phyloP scores from a whole-genome alignment of 2,329 filamentous ascomycete species.

The Furcasterigmium furcatum region DNA sequence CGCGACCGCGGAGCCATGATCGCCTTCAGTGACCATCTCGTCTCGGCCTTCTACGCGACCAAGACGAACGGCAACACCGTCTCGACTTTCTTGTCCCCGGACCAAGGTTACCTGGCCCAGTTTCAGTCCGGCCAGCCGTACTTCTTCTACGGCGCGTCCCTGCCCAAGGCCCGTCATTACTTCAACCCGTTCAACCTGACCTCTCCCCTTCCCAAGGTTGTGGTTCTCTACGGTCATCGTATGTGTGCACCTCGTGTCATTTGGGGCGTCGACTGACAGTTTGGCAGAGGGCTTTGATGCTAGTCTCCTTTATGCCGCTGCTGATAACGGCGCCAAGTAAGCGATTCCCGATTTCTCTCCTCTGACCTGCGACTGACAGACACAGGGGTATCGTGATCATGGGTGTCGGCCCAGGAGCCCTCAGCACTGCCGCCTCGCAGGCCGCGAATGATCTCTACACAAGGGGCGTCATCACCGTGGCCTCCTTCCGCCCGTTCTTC shows the following conservation, averaged over 20 bases:
- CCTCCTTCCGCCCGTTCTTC: conserved; percentile 22
- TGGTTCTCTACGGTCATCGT: background rate
- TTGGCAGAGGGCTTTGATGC: conserved; percentile 25
- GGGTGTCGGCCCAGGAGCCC: conserved; percentile 22
- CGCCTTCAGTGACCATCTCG: conserved; percentile 47
- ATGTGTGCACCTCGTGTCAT: background rate
- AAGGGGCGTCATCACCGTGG: conserved; percentile 21
- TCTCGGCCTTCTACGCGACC: conserved; percentile 47
- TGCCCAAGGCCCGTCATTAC: conserved; percentile 34
- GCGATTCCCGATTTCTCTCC: background rate
- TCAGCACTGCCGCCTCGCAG: conserved; percentile 19
- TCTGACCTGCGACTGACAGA: background rate
- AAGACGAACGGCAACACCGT: conserved; percentile 52
- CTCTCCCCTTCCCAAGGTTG: background rate
- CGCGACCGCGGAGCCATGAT: conserved; percentile 44
- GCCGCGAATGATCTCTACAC: conserved; percentile 21
- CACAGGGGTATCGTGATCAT: conserved; percentile 24
- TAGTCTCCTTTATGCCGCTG: conserved; percentile 23
- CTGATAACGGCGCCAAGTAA: conserved; percentile 25
- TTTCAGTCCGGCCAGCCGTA: conserved; percentile 51
- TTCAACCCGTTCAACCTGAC: conserved; percentile 2
- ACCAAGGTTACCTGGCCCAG: conserved; percentile 45
- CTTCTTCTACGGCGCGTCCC: conserved; percentile 46
- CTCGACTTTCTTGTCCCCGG: conserved; percentile 48
- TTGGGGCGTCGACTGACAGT: background rate